A percentile compares a stretch with the other conserved stretches of the same genome.
Conservation (phyloP, 306 rosid genomes). For the Vicia faba region DNA sequence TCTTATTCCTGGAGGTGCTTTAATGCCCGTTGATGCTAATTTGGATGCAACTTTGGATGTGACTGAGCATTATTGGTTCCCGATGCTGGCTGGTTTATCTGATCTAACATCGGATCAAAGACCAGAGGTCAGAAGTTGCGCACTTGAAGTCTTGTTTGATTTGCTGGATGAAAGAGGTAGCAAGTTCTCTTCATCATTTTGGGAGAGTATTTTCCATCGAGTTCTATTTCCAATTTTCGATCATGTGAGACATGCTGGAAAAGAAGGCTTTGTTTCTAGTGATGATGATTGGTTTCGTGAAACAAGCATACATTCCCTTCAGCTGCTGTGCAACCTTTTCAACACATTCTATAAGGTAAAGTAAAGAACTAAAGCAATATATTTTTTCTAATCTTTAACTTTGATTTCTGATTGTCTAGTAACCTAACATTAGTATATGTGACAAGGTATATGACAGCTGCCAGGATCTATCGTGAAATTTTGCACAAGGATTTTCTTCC, state of each 20-base stretch:
- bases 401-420: constrained; percentile 13
- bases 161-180: constrained; percentile 95
- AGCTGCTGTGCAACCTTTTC: constrained; percentile 97
- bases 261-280: constrained; percentile 66
- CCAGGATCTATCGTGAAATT: not conserved
- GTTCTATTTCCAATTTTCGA: constrained; percentile 99
- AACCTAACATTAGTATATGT: not conserved
- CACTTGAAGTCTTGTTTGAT: constrained; percentile 96
- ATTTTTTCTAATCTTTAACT: constrained; percentile 16
- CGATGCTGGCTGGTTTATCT: constrained; percentile 99
- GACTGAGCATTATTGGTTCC: constrained; percentile 99
- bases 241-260: constrained; percentile 96
- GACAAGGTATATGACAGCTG: constrained; percentile 12
- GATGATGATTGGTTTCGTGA: constrained; percentile 90
- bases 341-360: constrained; percentile 95
- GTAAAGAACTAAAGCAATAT: constrained; percentile 44
- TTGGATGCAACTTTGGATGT: constrained; percentile 65
- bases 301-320: constrained; percentile 96
- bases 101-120: constrained; percentile 96
- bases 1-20: constrained; percentile 93
- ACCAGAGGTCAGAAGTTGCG: constrained; percentile 98
- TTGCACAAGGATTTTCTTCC: not conserved
- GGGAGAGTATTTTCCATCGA: constrained; percentile 98
- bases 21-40: constrained; percentile 75
- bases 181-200: constrained; percentile 87